Percentiles rank a stretch among this genome's conserved stretches.
Evolutionary conservation across 345 rosid genomes (phyloP).

Genomic region (Excoecaria cochinchinensis): DNA sequence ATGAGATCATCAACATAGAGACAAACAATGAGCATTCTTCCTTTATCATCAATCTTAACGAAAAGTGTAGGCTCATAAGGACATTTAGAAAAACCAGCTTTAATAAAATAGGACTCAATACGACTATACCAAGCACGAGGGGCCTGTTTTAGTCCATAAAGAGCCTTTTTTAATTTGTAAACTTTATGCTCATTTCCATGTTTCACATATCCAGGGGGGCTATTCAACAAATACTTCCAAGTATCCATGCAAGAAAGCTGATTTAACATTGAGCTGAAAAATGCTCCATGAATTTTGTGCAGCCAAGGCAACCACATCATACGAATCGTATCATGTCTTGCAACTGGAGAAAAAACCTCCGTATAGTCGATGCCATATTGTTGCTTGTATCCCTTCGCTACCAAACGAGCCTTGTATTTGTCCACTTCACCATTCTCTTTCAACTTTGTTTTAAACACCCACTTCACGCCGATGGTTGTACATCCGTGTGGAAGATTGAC

Average conservation of each 20-base stretch:
- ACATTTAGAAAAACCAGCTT: background rate
- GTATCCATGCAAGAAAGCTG: background rate
- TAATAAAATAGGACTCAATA: background rate
- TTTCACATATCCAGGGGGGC: too few species aligned
- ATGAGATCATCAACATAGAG: too few species aligned
- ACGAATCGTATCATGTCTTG: background rate
- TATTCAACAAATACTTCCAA: background rate
- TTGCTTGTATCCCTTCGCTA: background rate
- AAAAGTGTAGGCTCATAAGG: background rate
- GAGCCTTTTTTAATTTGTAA: too few species aligned
- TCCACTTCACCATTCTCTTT: background rate
- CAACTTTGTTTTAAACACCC: background rate
- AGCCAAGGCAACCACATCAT: background rate
- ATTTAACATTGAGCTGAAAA: background rate
- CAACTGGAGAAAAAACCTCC: background rate
- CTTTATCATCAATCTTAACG: background rate
- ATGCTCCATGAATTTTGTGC: background rate
- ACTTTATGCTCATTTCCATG: too few species aligned
- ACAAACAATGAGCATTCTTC: background rate
- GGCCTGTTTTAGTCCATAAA: too few species aligned
- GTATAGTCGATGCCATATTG: background rate
- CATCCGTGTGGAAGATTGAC: background rate
- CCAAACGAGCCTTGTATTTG: background rate
- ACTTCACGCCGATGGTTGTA: background rate
- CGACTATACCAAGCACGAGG: background rate